Evolutionary conservation across 352 stramenopile species (phyloP).

Genomic region (Globisporangium barbulae): DNA sequence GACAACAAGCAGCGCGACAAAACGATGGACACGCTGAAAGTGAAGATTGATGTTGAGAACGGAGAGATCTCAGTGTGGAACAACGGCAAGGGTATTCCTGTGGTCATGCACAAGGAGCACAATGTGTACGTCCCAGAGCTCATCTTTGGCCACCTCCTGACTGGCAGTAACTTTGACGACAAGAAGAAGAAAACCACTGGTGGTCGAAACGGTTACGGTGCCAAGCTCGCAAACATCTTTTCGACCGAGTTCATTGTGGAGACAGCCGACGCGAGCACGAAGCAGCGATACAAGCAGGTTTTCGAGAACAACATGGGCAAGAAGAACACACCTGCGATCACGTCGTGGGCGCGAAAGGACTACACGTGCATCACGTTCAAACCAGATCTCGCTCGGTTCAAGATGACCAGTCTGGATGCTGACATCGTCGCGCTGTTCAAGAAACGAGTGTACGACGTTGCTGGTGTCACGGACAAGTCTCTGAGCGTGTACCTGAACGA

Average conservation of each 20-base stretch:
- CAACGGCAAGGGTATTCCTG: conserved; percentile 97
- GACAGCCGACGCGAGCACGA: conserved; percentile 92
- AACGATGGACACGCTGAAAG: conserved; percentile 92
- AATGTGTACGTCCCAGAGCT: conserved; percentile 98
- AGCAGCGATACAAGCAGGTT: conserved; percentile 93
- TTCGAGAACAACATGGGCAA: conserved; percentile 94
- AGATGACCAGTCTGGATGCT: conserved; percentile 88
- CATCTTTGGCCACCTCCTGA: conserved; percentile 98
- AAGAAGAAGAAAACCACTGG: conserved; percentile 94
- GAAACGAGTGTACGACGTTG: conserved; percentile 96
- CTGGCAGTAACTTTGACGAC: conserved; percentile 98
- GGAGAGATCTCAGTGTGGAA: conserved; percentile 97
- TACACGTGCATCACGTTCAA: conserved; percentile 97
- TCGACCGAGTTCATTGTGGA: conserved; percentile 98
- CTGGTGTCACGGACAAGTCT: conserved; percentile 91
- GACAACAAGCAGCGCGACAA: conserved; percentile 99
- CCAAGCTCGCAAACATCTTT: conserved; percentile 99
- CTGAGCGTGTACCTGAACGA: conserved; percentile 95
- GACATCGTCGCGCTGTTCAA: conserved; percentile 96
- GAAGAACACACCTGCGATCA: conserved; percentile 86
- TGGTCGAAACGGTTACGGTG: conserved; percentile 97
- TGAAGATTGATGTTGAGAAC: conserved; percentile 91
- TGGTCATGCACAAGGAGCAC: conserved; percentile 96
- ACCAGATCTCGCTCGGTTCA: conserved; percentile 93
- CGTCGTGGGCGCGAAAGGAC: conserved; percentile 78